phyloP scores from a whole-genome alignment of 345 rosid species.

The Sonneratia alba region DNA sequence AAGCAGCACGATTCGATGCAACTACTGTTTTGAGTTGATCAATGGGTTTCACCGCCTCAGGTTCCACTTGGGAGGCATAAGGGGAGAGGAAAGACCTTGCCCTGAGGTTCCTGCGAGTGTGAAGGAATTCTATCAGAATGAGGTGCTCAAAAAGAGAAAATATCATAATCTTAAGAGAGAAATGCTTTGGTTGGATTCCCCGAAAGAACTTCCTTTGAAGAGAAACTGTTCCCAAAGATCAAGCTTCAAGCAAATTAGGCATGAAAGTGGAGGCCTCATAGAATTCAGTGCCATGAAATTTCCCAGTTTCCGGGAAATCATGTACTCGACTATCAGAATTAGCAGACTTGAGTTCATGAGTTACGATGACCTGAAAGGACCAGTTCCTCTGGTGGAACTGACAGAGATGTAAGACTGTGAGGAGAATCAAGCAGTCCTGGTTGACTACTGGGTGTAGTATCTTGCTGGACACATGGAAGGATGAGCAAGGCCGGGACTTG shows the following conservation, averaged over 20 bases:
- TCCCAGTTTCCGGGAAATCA: constrained; percentile 30
- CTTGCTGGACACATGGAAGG: constrained; percentile 59
- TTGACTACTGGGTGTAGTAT: constrained; percentile 48
- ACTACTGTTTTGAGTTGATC: constrained; percentile 37
- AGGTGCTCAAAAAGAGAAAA: constrained; percentile 6
- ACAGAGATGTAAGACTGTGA: constrained; percentile 28
- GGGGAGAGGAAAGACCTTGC: constrained; percentile 30
- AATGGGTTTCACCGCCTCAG: constrained; percentile 20
- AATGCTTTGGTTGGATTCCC: constrained; percentile 11
- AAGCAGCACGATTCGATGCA: constrained; percentile 32
- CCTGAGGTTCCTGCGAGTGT: constrained; percentile 28
- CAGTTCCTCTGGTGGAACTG: constrained; percentile 16
- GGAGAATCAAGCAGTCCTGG: constrained; percentile 43
- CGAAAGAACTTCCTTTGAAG: constrained; percentile 14
- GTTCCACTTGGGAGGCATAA: constrained; percentile 43
- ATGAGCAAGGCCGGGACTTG: constrained; percentile 32
- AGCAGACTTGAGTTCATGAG: not conserved
- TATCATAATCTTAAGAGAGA: constrained; percentile 6
- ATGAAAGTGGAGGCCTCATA: constrained; percentile 23
- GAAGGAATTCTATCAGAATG: constrained; percentile 19
- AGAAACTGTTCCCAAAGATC: constrained; percentile 9
- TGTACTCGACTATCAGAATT: constrained; percentile 4
- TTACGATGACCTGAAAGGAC: constrained; percentile 15
- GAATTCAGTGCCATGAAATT: constrained; percentile 33
- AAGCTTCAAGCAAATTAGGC: constrained; percentile 9